Base-by-base conservation (phyloP, 2,329 filamentous ascomycete genomes). In the Fusarium bulbicola region DNA sequence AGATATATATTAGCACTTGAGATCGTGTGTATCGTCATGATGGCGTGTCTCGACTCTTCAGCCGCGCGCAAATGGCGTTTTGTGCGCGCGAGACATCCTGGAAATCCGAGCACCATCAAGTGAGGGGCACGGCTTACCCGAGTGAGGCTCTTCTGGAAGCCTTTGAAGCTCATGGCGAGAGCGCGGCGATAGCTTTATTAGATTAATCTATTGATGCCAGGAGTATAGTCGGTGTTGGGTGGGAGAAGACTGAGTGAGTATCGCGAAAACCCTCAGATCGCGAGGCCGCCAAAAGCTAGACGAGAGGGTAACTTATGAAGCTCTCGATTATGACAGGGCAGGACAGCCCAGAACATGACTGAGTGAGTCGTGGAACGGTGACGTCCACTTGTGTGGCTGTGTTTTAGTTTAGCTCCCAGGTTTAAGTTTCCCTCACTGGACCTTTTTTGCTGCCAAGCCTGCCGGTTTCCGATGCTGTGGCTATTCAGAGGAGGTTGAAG, bases 151-250 rank as follows among this genome's bases (percentile, higher is more conserved):
- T 98, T 98, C 82, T 93, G 91, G 80, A 99, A 94, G 79, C 96
- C 96, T 85, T 96, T 97, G 88, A 97, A 95, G 90, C 95, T 98
- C 96, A 99, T 98, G 81, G 60, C 80, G 80, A 64, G 63, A 61
- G 72, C 72, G 63, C n/a, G 57, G 30, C 52, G 40, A 43, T 32
- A 21, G 47, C 32, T 34, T 52, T 72, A 32, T 54, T 56, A 50
- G 42, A 50, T 52, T 60, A 28, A 63, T 47, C 40, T 43, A 58
- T 56, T 32, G 66, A 42, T 46, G 53, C 36, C 45, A 49, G 56
- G 58, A 54, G 57, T 45, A 53, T 15, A 57, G 50, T 60, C 57
- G 72, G 64, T 68, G 42, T 47, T 40, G 45, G 57, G 61, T 39
- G 43, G 24, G 42, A 56, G 47, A 58, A 50, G 57, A 66, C 46